Evolutionary conservation across 495 filamentous ascomycete species (phyloP), one percentile per base, ranked within the genome.

Genomic region (Aspergillus baeticus): DNA sequence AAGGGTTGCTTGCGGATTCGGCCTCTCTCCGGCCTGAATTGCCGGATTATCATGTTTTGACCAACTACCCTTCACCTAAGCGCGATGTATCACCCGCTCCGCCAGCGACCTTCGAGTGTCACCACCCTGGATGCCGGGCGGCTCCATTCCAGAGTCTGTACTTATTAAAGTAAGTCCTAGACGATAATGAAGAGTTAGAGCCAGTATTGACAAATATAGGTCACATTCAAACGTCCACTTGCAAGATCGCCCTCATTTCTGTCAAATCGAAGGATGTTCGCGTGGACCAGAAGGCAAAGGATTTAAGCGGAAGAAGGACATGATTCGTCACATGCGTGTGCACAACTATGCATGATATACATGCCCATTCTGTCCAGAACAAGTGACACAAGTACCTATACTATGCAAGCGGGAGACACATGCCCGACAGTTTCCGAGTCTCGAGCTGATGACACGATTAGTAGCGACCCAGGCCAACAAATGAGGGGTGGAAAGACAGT

Each of bases 201-300:
- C 17, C 42, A 42, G 58, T 34, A n/a, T 26, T 54, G 53, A 64
- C 57, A 82, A 79, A 20, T 10, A 21, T 54, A 96, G 93, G 66
- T 98, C 95, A n/a, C 95, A 98, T 70, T 87, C 88, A 43, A 98
- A 98, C 66, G 95, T 98, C 6, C 94, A 98, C 69, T 96, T 91
- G 5, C 89, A 90, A 58, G 87, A 83, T 54, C 81, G 94, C 33
- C 92, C 92, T 13, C 93, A 98, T 69, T 98, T 92, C 65, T 98
- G 95, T 69, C 85, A 90, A 0, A 85, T 96, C 13, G 78, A 81
- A 26, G 86, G 82, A 1, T 98, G 94, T 70, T 75, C 89, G 17
- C 84, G 94, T 31, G 85, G 82, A 6, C 82, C 90, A 58, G 89
- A 88, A 11, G 94, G 94, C 14, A 96, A 90, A 70, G 94, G 95